Evolutionary conservation across 2,329 filamentous ascomycete species (phyloP).

Genomic region (Aspergillus melleus): DNA sequence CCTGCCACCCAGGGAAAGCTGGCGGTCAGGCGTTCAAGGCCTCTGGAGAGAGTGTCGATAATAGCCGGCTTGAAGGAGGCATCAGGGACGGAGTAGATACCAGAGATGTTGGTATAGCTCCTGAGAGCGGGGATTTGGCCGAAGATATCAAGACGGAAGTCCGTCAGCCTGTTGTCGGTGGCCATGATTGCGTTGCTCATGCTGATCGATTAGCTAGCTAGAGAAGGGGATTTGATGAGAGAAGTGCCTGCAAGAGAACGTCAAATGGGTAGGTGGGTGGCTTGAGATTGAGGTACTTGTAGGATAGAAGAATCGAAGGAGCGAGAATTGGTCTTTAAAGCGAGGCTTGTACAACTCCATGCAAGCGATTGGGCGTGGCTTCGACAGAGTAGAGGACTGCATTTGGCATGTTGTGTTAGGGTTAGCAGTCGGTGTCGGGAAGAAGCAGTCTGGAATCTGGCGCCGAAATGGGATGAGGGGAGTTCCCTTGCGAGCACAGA

Average conservation of each 20-base stretch:
- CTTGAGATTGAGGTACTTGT: neutral
- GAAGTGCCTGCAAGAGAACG: neutral
- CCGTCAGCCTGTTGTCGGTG: neutral
- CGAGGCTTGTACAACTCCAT: neutral
- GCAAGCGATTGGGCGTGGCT: too few relatives aligned
- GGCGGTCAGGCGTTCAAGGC: conserved; percentile 40
- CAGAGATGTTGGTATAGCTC: conserved; percentile 51
- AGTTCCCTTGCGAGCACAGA: too few relatives aligned
- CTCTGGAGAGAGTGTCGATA: conserved; percentile 32
- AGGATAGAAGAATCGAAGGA: neutral
- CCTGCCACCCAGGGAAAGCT: conserved; percentile 53
- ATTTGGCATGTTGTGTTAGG: too few relatives aligned
- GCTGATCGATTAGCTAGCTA: neutral
- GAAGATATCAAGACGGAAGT: conserved; percentile 42
- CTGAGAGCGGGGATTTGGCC: conserved; percentile 44
- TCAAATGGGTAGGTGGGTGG: neutral
- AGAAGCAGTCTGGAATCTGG: too few relatives aligned
- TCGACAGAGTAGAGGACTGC: too few relatives aligned
- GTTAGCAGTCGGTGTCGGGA: too few relatives aligned
- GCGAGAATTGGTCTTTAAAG: neutral
- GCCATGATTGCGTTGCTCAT: neutral
- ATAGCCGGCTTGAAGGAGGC: conserved; percentile 23
- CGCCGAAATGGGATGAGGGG: too few relatives aligned
- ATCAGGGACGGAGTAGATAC: conserved; percentile 39
- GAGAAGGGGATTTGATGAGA: neutral